Percentiles rank a stretch among this genome's conserved stretches.
Evolutionary conservation across 2,329 filamentous ascomycete genomes (phyloP).

Genomic region (Verticillium isaacii): DNA sequence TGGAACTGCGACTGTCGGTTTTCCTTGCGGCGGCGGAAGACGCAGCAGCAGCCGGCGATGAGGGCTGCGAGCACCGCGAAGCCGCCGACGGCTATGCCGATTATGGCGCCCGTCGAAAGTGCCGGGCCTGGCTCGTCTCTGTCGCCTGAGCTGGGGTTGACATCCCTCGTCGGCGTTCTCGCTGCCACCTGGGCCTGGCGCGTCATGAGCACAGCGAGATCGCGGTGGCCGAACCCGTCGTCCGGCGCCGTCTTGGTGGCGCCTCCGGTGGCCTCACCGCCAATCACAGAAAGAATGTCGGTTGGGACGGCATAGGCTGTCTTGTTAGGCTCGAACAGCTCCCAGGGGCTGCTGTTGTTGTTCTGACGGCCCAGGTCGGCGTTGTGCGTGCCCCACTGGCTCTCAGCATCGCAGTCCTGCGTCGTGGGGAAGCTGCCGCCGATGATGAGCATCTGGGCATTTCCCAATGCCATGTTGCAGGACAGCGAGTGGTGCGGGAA

Average conservation of each 20-base stretch:
- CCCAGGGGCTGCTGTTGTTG: conserved; percentile 41
- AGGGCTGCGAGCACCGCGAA: conserved; percentile 21
- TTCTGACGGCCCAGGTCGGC: conserved; percentile 48
- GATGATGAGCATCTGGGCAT: conserved; percentile 58
- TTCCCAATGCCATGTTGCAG: conserved; percentile 50
- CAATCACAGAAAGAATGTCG: conserved; percentile 43
- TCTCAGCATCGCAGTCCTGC: conserved; percentile 45
- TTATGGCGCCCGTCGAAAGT: conserved; percentile 34
- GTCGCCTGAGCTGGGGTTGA: conserved; percentile 14
- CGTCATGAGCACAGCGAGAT: conserved; percentile 49
- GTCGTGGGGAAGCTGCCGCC: conserved; percentile 52
- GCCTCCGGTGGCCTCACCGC: conserved; percentile 44
- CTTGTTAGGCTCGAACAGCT: conserved; percentile 42
- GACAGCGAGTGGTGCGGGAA: conserved; percentile 50
- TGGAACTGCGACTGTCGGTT: neutral
- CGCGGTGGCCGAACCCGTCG: conserved; percentile 42
- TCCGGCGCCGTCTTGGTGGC: conserved; percentile 48
- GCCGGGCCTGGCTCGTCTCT: conserved; percentile 4
- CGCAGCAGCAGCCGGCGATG: conserved; percentile 18
- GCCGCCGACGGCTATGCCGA: conserved; percentile 37
- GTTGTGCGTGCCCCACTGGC: conserved; percentile 51
- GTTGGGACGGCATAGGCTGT: conserved; percentile 50
- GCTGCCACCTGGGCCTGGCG: conserved; percentile 38
- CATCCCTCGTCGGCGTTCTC: conserved; percentile 45
- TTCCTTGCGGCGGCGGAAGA: conserved; percentile 21